These are phyloP conservation scores for Suillus ampliporus DNA, from an alignment of 768 basidiomycete species.

Conservation along the genomic window DNA sequence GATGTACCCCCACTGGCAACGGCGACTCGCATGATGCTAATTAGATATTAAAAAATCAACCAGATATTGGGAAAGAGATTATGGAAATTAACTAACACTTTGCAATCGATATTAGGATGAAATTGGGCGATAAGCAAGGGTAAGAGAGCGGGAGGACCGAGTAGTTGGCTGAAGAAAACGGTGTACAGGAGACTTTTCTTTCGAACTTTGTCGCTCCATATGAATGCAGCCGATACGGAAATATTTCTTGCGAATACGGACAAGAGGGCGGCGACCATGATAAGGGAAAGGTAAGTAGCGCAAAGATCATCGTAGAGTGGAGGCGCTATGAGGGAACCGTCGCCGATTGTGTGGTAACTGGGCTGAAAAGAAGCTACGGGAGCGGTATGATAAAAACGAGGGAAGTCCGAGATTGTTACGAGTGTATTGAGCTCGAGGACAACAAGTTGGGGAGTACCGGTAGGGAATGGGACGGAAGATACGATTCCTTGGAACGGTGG, in stretches of 20 bases:
- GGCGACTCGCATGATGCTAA: slow-evolving; percentile 46
- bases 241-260: slow-evolving; percentile 61
- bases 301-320: slow-evolving; percentile 50
- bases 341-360: slow-evolving; percentile 48
- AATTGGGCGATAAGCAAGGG: slow-evolving; percentile 55
- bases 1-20: slow-evolving; percentile 42
- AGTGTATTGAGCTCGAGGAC: slow-evolving; percentile 57
- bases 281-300: slow-evolving; percentile 47
- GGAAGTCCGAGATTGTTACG: slow-evolving; percentile 54
- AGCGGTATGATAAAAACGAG: slow-evolving; percentile 47
- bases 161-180: slow-evolving; percentile 58
- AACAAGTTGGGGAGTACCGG: neutral
- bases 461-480: no score
- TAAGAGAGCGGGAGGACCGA: slow-evolving; percentile 51
- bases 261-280: slow-evolving; percentile 54
- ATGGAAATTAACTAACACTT: slow-evolving; percentile 46
- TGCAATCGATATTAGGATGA: slow-evolving; percentile 46
- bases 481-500: no score
- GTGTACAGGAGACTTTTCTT: slow-evolving; percentile 63
- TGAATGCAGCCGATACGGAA: slow-evolving; percentile 52
- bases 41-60: neutral
- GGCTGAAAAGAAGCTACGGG: slow-evolving; percentile 54
- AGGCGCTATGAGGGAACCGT: slow-evolving; percentile 64
- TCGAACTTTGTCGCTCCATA: slow-evolving; percentile 60
- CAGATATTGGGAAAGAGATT: no score